Evolutionary conservation across 148 eudicot species (phyloP).

Genomic region (Hydrangea macrophylla): DNA sequence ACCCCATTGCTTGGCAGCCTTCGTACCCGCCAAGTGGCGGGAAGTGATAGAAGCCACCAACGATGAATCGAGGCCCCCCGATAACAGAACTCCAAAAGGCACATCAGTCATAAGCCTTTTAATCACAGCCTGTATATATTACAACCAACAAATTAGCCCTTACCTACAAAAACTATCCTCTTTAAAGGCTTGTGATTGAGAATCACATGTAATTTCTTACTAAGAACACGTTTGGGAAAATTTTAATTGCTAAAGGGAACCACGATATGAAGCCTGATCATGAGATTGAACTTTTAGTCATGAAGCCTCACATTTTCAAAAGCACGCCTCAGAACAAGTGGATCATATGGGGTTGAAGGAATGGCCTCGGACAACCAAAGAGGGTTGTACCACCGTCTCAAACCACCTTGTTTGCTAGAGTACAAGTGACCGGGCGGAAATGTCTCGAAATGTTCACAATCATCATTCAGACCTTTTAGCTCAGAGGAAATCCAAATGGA

Average conservation of each 20-base stretch:
- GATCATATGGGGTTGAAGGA: constrained; percentile 84
- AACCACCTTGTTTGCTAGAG: constrained; percentile 61
- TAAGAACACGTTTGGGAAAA: no score
- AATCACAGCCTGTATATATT: constrained; percentile 10
- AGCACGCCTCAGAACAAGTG: constrained; percentile 62
- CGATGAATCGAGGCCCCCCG: constrained; percentile 91
- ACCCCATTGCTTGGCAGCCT: constrained; percentile 84
- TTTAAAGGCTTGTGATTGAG: no score
- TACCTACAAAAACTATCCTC: no score
- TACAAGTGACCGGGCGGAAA: constrained; percentile 91
- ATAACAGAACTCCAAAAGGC: constrained; percentile 88
- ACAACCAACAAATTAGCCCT: no score
- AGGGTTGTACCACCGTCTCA: constrained; percentile 89
- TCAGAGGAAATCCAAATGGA: constrained; percentile 91
- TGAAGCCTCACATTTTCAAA: constrained; percentile 60
- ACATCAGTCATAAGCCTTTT: constrained; percentile 46
- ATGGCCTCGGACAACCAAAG: constrained; percentile 71
- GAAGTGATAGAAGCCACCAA: constrained; percentile 76
- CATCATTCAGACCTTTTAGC: constrained; percentile 75
- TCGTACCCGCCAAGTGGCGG: constrained; percentile 69
- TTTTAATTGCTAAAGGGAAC: no score
- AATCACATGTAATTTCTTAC: no score
- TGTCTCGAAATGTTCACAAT: constrained; percentile 78
- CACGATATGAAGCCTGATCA: no score
- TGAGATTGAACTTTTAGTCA: no score